Conservation (phyloP, 345 rosid genomes). For the Orychophragmus violaceus region DNA sequence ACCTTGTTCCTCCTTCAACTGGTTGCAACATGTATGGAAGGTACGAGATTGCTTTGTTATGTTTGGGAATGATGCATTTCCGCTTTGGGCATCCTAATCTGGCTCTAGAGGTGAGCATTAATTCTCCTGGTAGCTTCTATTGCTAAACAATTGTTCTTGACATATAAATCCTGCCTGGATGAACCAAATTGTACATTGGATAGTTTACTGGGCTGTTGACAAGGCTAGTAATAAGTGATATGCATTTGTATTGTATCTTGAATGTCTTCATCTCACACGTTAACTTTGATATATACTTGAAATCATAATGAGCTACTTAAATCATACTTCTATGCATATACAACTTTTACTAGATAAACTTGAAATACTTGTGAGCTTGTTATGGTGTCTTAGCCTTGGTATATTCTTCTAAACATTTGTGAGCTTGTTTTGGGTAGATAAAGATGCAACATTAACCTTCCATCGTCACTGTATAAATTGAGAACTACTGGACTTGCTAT, state of each 20-base stretch:
- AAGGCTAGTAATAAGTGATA: conserved; percentile 1
- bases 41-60: too few relatives aligned
- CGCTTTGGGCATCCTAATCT: too few relatives aligned
- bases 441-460: not conserved
- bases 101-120: too few relatives aligned
- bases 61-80: too few relatives aligned
- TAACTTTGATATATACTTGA: not conserved
- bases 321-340: not conserved
- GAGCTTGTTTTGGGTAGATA: not conserved
- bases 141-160: not conserved
- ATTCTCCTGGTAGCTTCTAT: not conserved
- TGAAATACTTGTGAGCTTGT: not conserved
- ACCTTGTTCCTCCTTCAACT: too few relatives aligned
- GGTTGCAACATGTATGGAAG: too few relatives aligned
- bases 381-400: not conserved
- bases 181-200: too few relatives aligned
- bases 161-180: not conserved
- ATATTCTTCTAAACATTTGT: not conserved
- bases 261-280: not conserved
- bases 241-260: not conserved
- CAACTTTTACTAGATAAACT: not conserved
- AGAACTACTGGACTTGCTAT: not conserved
- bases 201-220: not conserved
- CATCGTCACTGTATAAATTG: not conserved
- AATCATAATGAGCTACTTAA: not conserved